Percentiles rank a stretch among this genome's conserved stretches.
phyloP scores from a whole-genome alignment of 441 rosid species.

The Biscutella laevigata region DNA sequence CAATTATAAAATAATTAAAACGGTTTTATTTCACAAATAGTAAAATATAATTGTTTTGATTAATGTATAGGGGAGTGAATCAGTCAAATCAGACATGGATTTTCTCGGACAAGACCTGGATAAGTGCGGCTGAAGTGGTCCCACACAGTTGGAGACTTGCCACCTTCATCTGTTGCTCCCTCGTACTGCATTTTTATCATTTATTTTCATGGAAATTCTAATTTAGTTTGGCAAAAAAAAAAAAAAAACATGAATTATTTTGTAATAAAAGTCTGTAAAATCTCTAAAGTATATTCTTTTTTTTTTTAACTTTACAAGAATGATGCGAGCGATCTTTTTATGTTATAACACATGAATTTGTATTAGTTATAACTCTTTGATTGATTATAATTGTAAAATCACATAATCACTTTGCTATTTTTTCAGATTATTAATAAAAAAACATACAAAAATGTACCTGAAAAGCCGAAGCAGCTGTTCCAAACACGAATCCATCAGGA shows the following conservation, averaged over 20 bases:
- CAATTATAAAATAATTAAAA: neutral
- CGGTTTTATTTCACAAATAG: no score
- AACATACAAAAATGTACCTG: slow-evolving; percentile 22
- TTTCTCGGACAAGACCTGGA: slow-evolving; percentile 38
- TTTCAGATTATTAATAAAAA: neutral
- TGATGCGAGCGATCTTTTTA: no score
- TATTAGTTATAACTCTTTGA: neutral
- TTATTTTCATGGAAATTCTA: no score
- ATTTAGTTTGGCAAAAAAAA: no score
- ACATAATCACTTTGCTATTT: neutral
- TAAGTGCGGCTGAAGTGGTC: slow-evolving; percentile 41
- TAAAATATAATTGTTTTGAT: no score
- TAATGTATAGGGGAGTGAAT: neutral
- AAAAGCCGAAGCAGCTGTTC: slow-evolving; percentile 28
- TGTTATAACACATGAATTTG: no score
- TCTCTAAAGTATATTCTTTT: no score
- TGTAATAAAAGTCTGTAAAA: no score
- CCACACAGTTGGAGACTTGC: slow-evolving; percentile 51
- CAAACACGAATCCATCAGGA: slow-evolving; percentile 26
- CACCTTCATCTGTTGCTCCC: slow-evolving; percentile 55
- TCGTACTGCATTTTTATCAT: slow-evolving; percentile 33
- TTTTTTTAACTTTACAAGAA: no score
- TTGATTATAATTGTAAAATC: neutral
- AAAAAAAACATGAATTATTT: no score
- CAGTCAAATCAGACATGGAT: neutral